These are phyloP conservation scores for Lumnitzera littorea DNA, from an alignment of 345 rosid species.

Conservation along the genomic window DNA sequence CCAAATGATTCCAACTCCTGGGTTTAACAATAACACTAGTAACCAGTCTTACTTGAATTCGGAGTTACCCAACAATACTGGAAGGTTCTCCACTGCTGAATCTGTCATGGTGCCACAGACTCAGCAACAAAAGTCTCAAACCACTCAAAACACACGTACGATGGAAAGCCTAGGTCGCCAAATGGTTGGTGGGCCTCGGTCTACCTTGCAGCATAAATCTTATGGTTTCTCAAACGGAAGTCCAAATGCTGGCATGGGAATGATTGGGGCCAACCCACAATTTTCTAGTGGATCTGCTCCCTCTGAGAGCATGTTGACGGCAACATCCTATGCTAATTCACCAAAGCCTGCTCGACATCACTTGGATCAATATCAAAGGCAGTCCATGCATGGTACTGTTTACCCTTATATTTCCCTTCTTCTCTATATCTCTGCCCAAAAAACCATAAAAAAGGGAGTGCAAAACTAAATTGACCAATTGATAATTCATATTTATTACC, in stretches of 20 bases:
- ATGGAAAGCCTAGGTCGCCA: constrained; percentile 70
- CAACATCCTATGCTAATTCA: constrained; percentile 42
- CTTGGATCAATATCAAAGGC: constrained; percentile 60
- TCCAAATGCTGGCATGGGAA: constrained; percentile 53
- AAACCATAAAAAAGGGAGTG: neutral
- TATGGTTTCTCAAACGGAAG: constrained; percentile 59
- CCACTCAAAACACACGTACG: constrained; percentile 62
- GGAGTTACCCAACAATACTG: constrained; percentile 54
- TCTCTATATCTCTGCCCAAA: neutral
- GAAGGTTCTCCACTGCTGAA: constrained; percentile 67
- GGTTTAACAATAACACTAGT: constrained; percentile 41
- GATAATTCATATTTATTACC: constrained; percentile 3
- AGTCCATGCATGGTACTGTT: constrained; percentile 50
- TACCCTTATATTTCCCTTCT: constrained; percentile 5
- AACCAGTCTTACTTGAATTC: constrained; percentile 52
- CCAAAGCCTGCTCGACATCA: constrained; percentile 54
- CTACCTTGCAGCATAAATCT: constrained; percentile 65
- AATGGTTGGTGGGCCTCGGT: constrained; percentile 46
- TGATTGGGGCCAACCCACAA: constrained; percentile 45
- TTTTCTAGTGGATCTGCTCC: constrained; percentile 40
- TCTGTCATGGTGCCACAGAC: neutral
- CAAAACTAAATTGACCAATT: neutral
- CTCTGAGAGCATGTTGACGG: constrained; percentile 50
- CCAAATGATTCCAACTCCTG: constrained; percentile 98
- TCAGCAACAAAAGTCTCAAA: constrained; percentile 40